Evolutionary conservation across 129 eudicot species (phyloP), one percentile per base, ranked within the genome.

Genomic region (Lonicera japonica): DNA sequence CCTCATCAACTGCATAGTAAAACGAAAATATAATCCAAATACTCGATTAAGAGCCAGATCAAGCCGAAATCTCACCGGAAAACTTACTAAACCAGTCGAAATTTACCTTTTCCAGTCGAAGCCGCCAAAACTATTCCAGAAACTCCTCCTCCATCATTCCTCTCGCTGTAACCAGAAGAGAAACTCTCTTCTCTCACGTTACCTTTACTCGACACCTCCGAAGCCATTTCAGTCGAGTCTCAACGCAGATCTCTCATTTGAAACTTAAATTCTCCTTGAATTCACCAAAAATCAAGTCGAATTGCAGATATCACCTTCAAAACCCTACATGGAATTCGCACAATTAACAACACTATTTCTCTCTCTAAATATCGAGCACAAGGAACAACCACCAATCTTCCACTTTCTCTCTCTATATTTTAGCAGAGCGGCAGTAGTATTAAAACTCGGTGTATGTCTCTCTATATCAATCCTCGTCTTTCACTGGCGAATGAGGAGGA

Each of bases 191-290:
- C 36, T 29, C 36, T 29, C 2, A 29, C 50, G 50, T 43, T 43
- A 43, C 5, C 50, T 43, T 43, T 43, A 11, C 56, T 59, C 47
- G 16, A 70, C 80, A n/a, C 69, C 75, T 15, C 69, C 16, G 39
- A 68, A 69, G 83, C 61, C 95, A 91, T 86, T 77, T 71, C 61
- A 20, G 43, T 65, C 54, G 66, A 52, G 20, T 62, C 46, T 70
- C 66, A 78, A 52, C 76, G 45, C 90, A 87, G 96, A 69, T 91
- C 96, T 82, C 90, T 78, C 80, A 80, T 76, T 83, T 22, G 61
- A 64, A 73, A 52, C 74, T 61, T 39, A 23, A 58, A 56, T 43
- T 46, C 50, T 43, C 50, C 50, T 29, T 29, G 4, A 29, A 29
- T 29, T 29, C n/a, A 29, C 36, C 36, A 29, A 29, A 29, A 29